Percentiles rank a stretch among this genome's conserved stretches.
Evolutionary conservation across 2,329 filamentous ascomycete species (phyloP).

Genomic region (Nemania serpens): DNA sequence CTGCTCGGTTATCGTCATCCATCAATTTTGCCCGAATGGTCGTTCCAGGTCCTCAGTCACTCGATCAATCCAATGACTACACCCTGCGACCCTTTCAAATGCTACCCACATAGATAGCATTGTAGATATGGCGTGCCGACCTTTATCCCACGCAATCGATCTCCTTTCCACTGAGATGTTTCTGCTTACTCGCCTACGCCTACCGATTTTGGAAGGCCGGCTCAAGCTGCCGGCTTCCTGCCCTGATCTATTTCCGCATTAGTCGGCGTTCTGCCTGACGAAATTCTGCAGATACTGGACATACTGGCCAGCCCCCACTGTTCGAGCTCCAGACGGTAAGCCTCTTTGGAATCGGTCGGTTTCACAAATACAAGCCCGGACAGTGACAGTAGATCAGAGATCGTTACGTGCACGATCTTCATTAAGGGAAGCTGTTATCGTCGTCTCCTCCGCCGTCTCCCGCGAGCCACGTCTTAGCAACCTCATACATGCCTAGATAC

Average conservation of each 20-base stretch:
- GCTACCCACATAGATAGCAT: neutral
- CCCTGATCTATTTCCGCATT: neutral
- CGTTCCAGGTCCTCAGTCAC: neutral
- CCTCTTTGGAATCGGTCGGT: neutral
- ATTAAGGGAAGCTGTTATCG: constrained; percentile 35
- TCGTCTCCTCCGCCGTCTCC: constrained; percentile 51
- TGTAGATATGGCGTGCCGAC: neutral
- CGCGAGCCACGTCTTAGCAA: constrained; percentile 68
- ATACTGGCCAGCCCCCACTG: neutral
- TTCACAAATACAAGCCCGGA: constrained; percentile 1
- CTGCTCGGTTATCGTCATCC: neutral
- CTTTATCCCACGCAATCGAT: neutral
- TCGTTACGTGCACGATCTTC: neutral
- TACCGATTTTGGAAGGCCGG: neutral
- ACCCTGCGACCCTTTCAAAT: neutral
- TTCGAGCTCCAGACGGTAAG: neutral
- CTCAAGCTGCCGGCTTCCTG: neutral
- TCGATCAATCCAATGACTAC: neutral
- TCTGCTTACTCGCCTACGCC: neutral
- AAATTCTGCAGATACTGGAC: neutral
- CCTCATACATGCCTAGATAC: constrained; percentile 87
- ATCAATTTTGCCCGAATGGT: neutral
- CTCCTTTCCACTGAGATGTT: neutral
- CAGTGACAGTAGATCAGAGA: neutral
- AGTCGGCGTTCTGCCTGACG: neutral